Percentiles rank a stretch among this genome's conserved stretches.
Conservation (phyloP, 192 early-diverging fungal genomes). For the Backusella liffmaniae region DNA sequence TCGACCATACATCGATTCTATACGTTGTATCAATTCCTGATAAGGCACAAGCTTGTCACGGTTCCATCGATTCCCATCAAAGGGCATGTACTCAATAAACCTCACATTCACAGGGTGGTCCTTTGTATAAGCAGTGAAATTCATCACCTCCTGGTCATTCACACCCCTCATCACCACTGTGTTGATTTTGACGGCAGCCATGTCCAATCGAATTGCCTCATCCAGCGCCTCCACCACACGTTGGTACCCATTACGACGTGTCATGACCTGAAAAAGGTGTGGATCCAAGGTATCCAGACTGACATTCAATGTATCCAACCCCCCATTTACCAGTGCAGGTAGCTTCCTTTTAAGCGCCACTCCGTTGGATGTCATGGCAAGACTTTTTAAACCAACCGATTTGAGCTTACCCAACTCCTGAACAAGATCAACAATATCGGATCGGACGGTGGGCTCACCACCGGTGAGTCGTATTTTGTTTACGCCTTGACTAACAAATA, state of each 20-base stretch:
- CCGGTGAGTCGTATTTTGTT: conserved; percentile 95
- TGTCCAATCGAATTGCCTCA: conserved; percentile 60
- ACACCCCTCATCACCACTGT: conserved; percentile 87
- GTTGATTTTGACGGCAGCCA: conserved; percentile 86
- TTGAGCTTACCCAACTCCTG: conserved; percentile 72
- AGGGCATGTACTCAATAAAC: conserved; percentile 99
- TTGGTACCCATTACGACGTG: conserved; percentile 76
- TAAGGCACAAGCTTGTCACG: conserved; percentile 82
- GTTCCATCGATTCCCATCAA: conserved; percentile 95
- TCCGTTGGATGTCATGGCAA: conserved; percentile 96
- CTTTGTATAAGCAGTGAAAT: conserved; percentile 85
- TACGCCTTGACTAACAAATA: conserved; percentile 89
- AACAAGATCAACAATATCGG: conserved; percentile 86
- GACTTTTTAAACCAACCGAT: conserved; percentile 68
- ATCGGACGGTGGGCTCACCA: conserved; percentile 93
- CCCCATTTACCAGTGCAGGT: conserved; percentile 60
- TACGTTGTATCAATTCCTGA: conserved; percentile 64
- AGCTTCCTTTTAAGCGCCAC: conserved; percentile 88
- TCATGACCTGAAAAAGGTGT: conserved; percentile 86
- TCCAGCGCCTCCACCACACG: conserved; percentile 77
- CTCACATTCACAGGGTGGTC: conserved; percentile 74
- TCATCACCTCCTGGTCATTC: conserved; percentile 81
- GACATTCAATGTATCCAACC: conserved; percentile 88
- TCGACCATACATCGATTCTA: conserved; percentile 55
- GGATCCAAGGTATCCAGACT: conserved; percentile 90